Evolutionary conservation across 2,329 filamentous ascomycete genomes (phyloP).

Genomic region (Verticillium nonalfalfae): DNA sequence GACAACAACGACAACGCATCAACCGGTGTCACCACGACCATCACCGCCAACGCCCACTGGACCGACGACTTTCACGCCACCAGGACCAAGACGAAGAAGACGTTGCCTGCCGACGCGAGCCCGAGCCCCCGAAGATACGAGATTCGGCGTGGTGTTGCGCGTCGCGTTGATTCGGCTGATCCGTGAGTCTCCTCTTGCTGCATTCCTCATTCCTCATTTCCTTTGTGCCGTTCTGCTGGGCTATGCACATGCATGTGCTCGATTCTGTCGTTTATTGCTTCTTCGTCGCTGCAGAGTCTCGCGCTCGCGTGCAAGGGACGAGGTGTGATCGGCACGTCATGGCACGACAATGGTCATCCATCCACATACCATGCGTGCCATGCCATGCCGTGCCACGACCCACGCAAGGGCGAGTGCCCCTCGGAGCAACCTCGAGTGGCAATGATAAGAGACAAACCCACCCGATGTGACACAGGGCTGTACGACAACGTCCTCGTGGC

Average conservation of each 20-base stretch:
- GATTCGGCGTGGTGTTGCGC: background rate
- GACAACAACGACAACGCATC: background rate
- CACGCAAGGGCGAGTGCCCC: too few relatives aligned
- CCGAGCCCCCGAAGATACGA: slow-evolving; percentile 2
- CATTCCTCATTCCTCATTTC: too few relatives aligned
- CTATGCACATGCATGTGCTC: too few relatives aligned
- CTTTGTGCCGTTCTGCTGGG: slow-evolving; percentile 1
- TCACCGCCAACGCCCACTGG: background rate
- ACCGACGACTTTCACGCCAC: background rate
- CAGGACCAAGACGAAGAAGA: background rate
- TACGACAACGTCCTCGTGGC: too few relatives aligned
- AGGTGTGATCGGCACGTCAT: too few relatives aligned
- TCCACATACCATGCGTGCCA: too few relatives aligned
- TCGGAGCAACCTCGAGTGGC: too few relatives aligned
- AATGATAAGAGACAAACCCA: too few relatives aligned
- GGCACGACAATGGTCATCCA: too few relatives aligned
- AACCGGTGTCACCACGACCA: background rate
- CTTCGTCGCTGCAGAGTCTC: background rate
- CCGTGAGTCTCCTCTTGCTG: background rate
- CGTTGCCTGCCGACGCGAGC: background rate
- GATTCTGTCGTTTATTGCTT: background rate
- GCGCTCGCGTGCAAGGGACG: too few relatives aligned
- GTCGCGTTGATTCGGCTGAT: background rate
- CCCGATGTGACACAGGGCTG: too few relatives aligned
- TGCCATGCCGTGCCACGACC: too few relatives aligned